Evolutionary conservation across 345 rosid species (phyloP).

Genomic region (Theobroma cacao): DNA sequence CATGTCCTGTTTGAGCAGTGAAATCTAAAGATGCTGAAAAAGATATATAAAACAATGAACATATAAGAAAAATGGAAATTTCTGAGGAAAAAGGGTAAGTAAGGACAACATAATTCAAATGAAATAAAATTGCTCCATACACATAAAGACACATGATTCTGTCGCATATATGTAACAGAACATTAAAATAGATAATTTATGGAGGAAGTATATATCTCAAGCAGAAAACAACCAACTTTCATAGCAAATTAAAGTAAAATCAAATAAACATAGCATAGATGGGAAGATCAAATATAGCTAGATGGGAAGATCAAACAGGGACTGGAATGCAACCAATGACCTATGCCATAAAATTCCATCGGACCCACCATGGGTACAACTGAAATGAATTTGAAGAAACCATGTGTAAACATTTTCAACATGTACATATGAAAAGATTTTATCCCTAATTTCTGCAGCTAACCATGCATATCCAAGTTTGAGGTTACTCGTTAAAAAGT

Average conservation of each 20-base stretch:
- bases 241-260: not conserved
- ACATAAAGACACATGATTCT: not conserved
- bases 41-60: constrained; percentile 15
- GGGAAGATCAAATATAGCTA: not conserved
- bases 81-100: not conserved
- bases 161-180: not conserved
- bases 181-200: not conserved
- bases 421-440: not conserved
- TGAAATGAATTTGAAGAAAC: not conserved
- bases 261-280: not conserved
- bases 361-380: not conserved
- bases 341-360: not conserved
- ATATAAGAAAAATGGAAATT: constrained; percentile 16
- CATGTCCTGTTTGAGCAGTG: constrained; percentile 64
- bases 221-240: not conserved
- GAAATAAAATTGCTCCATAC: not conserved
- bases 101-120: not conserved
- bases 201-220: not conserved
- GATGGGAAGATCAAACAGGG: not conserved
- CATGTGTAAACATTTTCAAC: not conserved
- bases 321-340: not conserved
- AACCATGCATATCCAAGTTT: not conserved
- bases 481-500: not conserved
- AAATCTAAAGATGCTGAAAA: constrained; percentile 77
- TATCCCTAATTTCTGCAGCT: constrained; percentile 1